phyloP scores from a whole-genome alignment of 805 yeast species.

The Ogataea nonfermentans region DNA sequence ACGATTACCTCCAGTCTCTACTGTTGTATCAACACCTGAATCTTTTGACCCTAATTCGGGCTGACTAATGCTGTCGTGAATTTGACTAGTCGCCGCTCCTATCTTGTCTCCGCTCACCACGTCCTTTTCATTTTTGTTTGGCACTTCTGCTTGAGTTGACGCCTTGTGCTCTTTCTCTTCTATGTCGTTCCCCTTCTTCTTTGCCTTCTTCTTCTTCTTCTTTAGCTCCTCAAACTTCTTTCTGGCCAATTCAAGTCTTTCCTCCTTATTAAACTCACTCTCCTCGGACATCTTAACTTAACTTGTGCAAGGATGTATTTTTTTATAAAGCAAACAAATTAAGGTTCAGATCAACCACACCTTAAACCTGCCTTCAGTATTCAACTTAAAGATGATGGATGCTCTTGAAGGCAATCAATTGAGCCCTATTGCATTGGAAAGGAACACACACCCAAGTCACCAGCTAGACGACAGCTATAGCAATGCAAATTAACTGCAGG shows the following conservation, averaged over 20 bases:
- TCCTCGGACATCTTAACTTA: conserved; percentile 18
- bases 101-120: conserved; percentile 5
- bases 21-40: conserved; percentile 1
- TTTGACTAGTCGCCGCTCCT: neutral
- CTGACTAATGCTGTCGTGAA: neutral
- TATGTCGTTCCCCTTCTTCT: conserved; percentile 21
- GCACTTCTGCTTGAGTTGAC: conserved; percentile 5
- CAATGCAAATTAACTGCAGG: no score
- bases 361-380: no score
- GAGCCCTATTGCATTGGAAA: no score
- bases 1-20: neutral
- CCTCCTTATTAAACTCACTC: conserved; percentile 32
- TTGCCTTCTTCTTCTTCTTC: conserved; percentile 31
- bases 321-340: no score
- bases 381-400: no score
- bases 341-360: neutral
- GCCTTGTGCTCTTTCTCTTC: conserved; percentile 9
- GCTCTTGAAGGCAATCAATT: no score
- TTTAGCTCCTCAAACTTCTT: conserved; percentile 36
- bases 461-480: no score
- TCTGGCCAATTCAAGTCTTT: conserved; percentile 36
- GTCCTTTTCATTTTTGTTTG: conserved; percentile 6
- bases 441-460: no score
- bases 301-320: no score
- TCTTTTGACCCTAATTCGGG: neutral